Conservation (phyloP, 2,329 filamentous ascomycete species). For the Aspergillus amoenus region DNA sequence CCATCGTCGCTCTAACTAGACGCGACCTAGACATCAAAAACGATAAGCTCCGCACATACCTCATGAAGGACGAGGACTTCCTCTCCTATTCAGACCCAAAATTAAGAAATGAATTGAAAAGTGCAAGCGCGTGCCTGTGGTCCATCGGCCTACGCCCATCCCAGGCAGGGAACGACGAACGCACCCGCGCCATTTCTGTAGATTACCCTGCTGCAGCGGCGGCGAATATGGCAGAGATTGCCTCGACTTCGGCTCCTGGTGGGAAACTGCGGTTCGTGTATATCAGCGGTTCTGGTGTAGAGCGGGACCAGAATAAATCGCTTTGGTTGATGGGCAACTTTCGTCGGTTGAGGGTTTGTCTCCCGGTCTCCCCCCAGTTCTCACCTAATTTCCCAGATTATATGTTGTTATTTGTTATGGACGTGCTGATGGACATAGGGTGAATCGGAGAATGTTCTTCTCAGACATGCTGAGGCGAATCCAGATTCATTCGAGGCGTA, state of each 20-base stretch:
- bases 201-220: slow-evolving; percentile 19
- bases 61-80: slow-evolving; percentile 55
- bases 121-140: slow-evolving; percentile 50
- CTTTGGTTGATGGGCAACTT: slow-evolving; percentile 20
- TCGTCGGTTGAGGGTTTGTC: slow-evolving; percentile 18
- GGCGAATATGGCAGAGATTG: not conserved
- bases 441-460: slow-evolving; percentile 18
- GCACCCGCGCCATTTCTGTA: not conserved
- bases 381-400: not conserved
- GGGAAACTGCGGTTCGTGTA: slow-evolving; percentile 20
- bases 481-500: slow-evolving; percentile 16
- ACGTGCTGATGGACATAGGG: slow-evolving; percentile 9
- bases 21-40: slow-evolving; percentile 43
- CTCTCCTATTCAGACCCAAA: slow-evolving; percentile 47
- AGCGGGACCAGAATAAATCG: slow-evolving; percentile 19
- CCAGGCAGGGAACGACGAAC: not conserved
- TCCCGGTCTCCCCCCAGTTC: no score
- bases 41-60: slow-evolving; percentile 48
- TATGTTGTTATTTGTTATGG: not conserved
- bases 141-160: slow-evolving; percentile 3
- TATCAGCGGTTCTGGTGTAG: slow-evolving; percentile 16
- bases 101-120: slow-evolving; percentile 41
- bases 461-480: slow-evolving; percentile 13
- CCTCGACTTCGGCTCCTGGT: not conserved
- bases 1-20: slow-evolving; percentile 38